Conservation (phyloP, 345 rosid genomes). For the Rhizophora apiculata region DNA sequence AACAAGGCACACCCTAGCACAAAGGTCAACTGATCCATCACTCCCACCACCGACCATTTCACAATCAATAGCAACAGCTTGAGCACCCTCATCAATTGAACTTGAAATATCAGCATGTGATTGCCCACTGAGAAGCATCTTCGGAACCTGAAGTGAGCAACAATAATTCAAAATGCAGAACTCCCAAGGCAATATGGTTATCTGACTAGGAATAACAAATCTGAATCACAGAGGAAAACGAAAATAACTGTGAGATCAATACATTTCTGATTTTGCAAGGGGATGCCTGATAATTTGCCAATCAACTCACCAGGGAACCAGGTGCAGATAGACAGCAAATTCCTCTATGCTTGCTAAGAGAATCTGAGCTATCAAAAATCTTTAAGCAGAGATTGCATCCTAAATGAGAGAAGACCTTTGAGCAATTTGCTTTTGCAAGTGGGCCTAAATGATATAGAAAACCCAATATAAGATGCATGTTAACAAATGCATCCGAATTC, state of each 20-base stretch:
- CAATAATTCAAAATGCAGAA: neutral
- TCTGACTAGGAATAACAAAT: neutral
- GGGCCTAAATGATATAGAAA: conserved; percentile 32
- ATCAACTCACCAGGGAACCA: conserved; percentile 47
- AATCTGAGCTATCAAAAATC: conserved; percentile 38
- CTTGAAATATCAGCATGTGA: conserved; percentile 18
- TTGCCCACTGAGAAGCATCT: conserved; percentile 13
- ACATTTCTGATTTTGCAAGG: neutral
- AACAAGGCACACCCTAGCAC: conserved; percentile 67
- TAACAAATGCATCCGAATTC: neutral
- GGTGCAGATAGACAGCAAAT: conserved; percentile 46
- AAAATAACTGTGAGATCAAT: neutral
- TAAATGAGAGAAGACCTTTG: conserved; percentile 37
- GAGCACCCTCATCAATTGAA: conserved; percentile 22
- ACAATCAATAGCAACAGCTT: conserved; percentile 65
- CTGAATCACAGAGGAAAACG: neutral
- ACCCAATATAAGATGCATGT: neutral
- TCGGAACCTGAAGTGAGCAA: conserved; percentile 27
- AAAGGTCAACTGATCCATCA: conserved; percentile 51
- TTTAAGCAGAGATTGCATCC: conserved; percentile 63
- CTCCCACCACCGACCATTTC: conserved; percentile 77
- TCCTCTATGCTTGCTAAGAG: conserved; percentile 42
- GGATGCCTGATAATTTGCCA: neutral
- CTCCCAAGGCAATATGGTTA: neutral
- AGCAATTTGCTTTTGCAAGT: conserved; percentile 45